Evolutionary conservation across 164 flowering plant genomes (phyloP), one percentile per base, ranked within the genome.

Genomic region (Stephania japonica): DNA sequence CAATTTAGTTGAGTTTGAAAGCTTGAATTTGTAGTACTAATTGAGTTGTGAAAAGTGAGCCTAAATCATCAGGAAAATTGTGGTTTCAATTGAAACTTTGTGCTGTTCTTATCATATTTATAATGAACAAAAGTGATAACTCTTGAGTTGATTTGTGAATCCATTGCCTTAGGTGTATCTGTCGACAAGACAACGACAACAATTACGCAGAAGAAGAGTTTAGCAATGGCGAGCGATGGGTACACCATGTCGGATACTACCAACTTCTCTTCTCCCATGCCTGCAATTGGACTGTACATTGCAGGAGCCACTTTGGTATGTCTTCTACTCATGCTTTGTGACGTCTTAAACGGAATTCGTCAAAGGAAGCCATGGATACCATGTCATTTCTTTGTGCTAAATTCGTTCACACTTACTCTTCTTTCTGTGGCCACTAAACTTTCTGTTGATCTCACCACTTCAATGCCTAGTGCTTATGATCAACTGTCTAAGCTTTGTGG

Each of bases 401-500:
- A 47, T 21, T 65, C 75, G 26, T 27, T 72, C 42, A 72, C 67
- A 24, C 67, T 64, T 4, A 16, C 69, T 1, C 62, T 72, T 44
- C 61, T 72, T 5, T 7, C 75, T 19, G 19, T 72, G 19, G 69
- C 69, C 19, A 65, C 69, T 12, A 72, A 72, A 26, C 21, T 72
- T 14, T 53, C 69, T 3, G 69, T 72, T 43, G 75, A 72, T 65
- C 75, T 72, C 50, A 72, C 75, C 13, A 72, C 75, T 8, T 10
- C 62, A 19, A 65, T 72, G 75, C 75, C 69, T 11, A 44, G 43
- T 16, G 23, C 26, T 65, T 59, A 24, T 5, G 69, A 72, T 27
- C 69, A 72, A n/a, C 23, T 72, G 3, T 65, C 75, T 19, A 72
- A 72, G 75, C 75, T 72, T 10, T 65, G 42, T 47, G 56, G 69